Evolutionary conservation across 768 basidiomycete genomes (phyloP).

Genomic region (Dioszegia crocea): DNA sequence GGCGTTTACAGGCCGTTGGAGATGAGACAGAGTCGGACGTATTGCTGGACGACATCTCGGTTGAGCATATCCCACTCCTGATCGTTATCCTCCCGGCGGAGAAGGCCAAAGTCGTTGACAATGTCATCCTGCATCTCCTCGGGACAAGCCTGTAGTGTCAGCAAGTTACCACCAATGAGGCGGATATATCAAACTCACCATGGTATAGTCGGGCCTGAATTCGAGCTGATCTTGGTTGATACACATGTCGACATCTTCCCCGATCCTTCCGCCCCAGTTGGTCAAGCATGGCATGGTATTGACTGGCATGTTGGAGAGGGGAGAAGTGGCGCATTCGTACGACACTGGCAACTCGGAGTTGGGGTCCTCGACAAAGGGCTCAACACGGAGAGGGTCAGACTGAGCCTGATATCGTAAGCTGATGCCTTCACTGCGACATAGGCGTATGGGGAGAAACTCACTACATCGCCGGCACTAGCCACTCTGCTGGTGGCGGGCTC

Average conservation of each 20-base stretch:
- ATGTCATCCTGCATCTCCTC: constrained; percentile 17
- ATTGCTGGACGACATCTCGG: constrained; percentile 6
- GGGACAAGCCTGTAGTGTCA: constrained; percentile 11
- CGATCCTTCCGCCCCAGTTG: not conserved
- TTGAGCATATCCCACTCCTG: constrained; percentile 12
- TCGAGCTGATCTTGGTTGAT: constrained; percentile 7
- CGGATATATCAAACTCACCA: constrained; percentile 6
- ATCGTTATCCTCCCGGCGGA: constrained; percentile 7
- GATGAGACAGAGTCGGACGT: constrained; percentile 17
- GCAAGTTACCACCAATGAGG: not conserved
- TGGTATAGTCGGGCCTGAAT: constrained; percentile 5
- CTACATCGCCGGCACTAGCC: no score
- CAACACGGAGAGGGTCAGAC: constrained; percentile 4
- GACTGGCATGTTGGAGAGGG: constrained; percentile 3
- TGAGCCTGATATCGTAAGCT: not conserved
- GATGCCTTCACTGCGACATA: no score
- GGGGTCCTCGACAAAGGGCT: not conserved
- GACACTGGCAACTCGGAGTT: not conserved
- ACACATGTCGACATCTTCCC: constrained; percentile 12
- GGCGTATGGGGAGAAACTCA: no score
- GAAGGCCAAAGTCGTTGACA: not conserved
- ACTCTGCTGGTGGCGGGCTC: no score
- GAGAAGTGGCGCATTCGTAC: not conserved
- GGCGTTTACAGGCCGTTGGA: constrained; percentile 7
- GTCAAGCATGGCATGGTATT: constrained; percentile 7